Evolutionary conservation across 2,329 filamentous ascomycete genomes (phyloP).

Genomic region (Trichoderma brevicompactum): DNA sequence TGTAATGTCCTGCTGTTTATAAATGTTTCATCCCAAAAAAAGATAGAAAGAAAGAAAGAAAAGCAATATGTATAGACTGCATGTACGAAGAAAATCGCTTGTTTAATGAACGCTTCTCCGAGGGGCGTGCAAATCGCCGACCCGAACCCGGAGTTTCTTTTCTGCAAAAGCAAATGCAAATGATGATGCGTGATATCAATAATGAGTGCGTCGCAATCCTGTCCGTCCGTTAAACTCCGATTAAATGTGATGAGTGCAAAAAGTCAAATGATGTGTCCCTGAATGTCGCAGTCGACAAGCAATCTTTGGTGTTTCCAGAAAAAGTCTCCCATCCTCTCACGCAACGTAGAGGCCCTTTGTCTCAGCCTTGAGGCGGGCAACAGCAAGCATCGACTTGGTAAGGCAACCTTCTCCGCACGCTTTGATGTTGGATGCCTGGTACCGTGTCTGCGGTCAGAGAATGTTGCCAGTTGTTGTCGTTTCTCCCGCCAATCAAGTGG

Average conservation of each 20-base stretch:
- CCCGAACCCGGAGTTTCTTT: not conserved
- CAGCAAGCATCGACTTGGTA: slow-evolving; percentile 3
- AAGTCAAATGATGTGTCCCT: slow-evolving; percentile 3
- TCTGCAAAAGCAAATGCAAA: slow-evolving; percentile 24
- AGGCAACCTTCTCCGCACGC: not conserved
- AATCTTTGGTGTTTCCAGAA: slow-evolving; percentile 23
- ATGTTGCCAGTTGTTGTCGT: slow-evolving; percentile 28
- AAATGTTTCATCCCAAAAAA: slow-evolving; percentile 3
- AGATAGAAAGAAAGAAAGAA: not conserved
- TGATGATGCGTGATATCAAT: slow-evolving; percentile 25
- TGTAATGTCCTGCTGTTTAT: slow-evolving; percentile 10
- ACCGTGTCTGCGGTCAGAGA: not conserved
- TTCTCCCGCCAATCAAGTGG: slow-evolving; percentile 34
- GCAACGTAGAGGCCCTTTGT: not conserved
- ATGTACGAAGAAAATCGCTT: slow-evolving; percentile 30
- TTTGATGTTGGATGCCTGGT: not conserved
- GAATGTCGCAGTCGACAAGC: slow-evolving; percentile 23
- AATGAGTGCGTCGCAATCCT: slow-evolving; percentile 19
- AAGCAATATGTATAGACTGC: slow-evolving; percentile 20
- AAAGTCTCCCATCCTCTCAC: not conserved
- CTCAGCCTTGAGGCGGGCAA: not conserved
- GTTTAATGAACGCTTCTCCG: slow-evolving; percentile 26
- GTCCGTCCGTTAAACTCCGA: slow-evolving; percentile 14
- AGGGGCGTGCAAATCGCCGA: slow-evolving; percentile 9
- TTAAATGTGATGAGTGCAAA: not conserved